These are phyloP conservation scores for Globisporangium paroecandrum DNA, from an alignment of 352 stramenopile genomes.

Conservation along the genomic window DNA sequence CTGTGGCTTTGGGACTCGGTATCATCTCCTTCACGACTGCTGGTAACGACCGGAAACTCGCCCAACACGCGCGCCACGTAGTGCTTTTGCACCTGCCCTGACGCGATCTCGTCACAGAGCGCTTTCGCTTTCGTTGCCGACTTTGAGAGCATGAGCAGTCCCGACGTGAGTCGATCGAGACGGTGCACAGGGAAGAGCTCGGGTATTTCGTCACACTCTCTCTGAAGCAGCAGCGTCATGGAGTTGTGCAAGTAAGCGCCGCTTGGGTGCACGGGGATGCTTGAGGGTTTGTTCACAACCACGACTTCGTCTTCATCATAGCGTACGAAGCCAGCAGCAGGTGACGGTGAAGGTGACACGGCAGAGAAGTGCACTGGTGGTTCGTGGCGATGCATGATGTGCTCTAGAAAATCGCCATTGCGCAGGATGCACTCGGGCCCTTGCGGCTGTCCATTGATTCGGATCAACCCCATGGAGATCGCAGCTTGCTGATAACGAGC, in stretches of 20 bases:
- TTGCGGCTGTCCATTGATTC: slow-evolving; percentile 71
- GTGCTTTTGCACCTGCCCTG: slow-evolving; percentile 41
- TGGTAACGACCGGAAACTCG: slow-evolving; percentile 28
- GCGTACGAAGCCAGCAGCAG: slow-evolving; percentile 32
- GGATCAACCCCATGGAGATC: slow-evolving; percentile 82
- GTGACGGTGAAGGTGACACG: background rate
- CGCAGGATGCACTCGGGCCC: slow-evolving; percentile 62
- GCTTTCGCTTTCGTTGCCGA: slow-evolving; percentile 32
- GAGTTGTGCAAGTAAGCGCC: slow-evolving; percentile 91
- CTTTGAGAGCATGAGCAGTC: slow-evolving; percentile 58
- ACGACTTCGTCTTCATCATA: slow-evolving; percentile 48
- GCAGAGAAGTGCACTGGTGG: slow-evolving; percentile 63
- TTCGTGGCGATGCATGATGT: slow-evolving; percentile 93
- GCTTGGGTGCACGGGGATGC: slow-evolving; percentile 90
- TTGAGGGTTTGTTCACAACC: slow-evolving; percentile 81
- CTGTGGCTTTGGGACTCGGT: slow-evolving; percentile 10
- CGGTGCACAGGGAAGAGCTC: slow-evolving; percentile 87
- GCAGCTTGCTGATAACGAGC: slow-evolving; percentile 44
- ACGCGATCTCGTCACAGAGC: slow-evolving; percentile 37
- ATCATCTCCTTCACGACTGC: background rate
- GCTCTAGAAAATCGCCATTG: slow-evolving; percentile 84
- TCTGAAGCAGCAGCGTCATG: slow-evolving; percentile 55
- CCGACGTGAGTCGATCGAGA: slow-evolving; percentile 92
- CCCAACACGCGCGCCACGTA: slow-evolving; percentile 52
- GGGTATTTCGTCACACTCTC: slow-evolving; percentile 24